Evolutionary conservation across 225 moss, liverwort and hornwort genomes (phyloP).

Genomic region (Marchantia polymorpha): DNA sequence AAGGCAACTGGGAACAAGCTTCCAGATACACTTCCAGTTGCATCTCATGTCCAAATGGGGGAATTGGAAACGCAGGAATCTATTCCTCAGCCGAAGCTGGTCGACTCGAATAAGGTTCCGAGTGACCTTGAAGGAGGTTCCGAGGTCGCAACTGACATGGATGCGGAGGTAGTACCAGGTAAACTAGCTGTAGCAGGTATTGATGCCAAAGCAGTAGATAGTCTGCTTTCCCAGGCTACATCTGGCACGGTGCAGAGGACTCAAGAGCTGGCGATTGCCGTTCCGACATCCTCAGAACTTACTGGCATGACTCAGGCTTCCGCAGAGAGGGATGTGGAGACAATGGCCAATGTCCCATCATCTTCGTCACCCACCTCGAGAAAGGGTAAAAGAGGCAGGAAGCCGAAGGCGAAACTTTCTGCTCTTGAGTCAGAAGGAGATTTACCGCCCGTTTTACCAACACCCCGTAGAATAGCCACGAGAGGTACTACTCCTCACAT

Average conservation of each 20-base stretch:
- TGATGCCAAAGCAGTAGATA: not conserved
- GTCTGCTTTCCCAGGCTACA: not conserved
- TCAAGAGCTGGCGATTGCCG: not conserved
- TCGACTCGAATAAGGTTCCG: not conserved
- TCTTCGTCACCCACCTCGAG: not conserved
- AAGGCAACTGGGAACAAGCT: not conserved
- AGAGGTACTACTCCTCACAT: slow-evolving; percentile 11
- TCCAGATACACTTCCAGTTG: not conserved
- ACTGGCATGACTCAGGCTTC: not conserved
- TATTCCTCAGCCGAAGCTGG: not conserved
- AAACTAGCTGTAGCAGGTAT: not conserved
- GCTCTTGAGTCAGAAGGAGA: not conserved
- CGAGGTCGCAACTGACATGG: not conserved
- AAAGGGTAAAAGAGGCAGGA: slow-evolving; percentile 1
- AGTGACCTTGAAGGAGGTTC: not conserved
- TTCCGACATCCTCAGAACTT: not conserved
- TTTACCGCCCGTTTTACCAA: too few species aligned
- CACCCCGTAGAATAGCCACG: slow-evolving; percentile 1
- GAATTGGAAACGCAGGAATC: not conserved
- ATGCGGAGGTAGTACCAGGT: not conserved
- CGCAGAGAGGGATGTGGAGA: not conserved
- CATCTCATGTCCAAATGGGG: not conserved
- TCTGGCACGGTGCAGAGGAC: not conserved
- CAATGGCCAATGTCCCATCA: not conserved
- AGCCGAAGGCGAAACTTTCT: not conserved